A percentile compares a stretch with the other conserved stretches of the same genome.
These are phyloP conservation scores for Fomitopsis pulvina DNA, from an alignment of 768 basidiomycete species.

Conservation along the genomic window DNA sequence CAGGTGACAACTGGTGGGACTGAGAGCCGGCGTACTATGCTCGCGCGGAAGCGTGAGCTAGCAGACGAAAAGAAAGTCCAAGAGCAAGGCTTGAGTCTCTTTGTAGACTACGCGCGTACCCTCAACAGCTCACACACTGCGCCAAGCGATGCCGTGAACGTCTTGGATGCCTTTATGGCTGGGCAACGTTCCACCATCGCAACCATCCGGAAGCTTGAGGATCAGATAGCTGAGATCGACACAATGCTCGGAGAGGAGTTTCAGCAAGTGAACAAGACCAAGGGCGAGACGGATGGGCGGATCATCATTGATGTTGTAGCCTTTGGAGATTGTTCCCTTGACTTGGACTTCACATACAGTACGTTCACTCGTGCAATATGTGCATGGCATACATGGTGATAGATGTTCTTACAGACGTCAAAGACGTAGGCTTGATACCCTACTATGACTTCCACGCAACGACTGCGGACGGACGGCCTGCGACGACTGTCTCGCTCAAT, in stretches of 20 bases:
- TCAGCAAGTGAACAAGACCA: background rate
- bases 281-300: constrained; percentile 3
- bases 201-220: constrained; percentile 29
- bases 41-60: constrained; percentile 29
- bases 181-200: constrained; percentile 30
- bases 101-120: constrained; percentile 38
- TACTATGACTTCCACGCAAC: constrained; percentile 56
- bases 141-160: constrained; percentile 31
- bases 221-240: constrained; percentile 28
- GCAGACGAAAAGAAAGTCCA: constrained; percentile 32
- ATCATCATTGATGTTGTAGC: constrained; percentile 5
- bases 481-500: constrained; percentile 39
- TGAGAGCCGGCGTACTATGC: constrained; percentile 18
- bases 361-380: background rate
- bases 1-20: constrained; percentile 6
- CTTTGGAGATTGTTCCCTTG: constrained; percentile 14
- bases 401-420: constrained; percentile 36
- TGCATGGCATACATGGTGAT: background rate
- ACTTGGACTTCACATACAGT: constrained; percentile 44
- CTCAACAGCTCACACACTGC: constrained; percentile 36
- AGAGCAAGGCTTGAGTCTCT: constrained; percentile 34
- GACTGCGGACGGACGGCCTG: constrained; percentile 34
- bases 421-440: constrained; percentile 43
- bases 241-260: constrained; percentile 10
- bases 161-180: constrained; percentile 36